phyloP scores from a whole-genome alignment of 2,329 filamentous ascomycete genomes.

The Aureobasidium uvarum region DNA sequence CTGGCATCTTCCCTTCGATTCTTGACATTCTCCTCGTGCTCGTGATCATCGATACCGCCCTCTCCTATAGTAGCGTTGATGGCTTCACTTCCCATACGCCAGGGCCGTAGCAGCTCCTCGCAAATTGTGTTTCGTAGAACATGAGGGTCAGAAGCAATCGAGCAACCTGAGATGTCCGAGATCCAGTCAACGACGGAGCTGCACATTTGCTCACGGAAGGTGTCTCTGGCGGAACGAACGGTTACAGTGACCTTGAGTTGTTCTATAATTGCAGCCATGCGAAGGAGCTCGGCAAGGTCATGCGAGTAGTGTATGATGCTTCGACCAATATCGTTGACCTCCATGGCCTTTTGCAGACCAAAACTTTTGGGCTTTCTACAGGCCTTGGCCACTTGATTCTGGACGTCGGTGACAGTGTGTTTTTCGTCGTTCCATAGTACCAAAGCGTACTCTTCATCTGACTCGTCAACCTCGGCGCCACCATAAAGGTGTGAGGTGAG shows the following conservation, averaged over 20 bases:
- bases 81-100: constrained; percentile 81
- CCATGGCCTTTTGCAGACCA: constrained; percentile 73
- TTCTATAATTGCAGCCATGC: constrained; percentile 82
- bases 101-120: constrained; percentile 84
- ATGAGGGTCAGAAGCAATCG: constrained; percentile 73
- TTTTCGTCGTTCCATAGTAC: constrained; percentile 99
- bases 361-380: constrained; percentile 70
- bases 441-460: constrained; percentile 73
- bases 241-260: constrained; percentile 96
- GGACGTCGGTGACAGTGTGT: constrained; percentile 88
- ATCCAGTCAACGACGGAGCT: constrained; percentile 98
- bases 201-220: constrained; percentile 97
- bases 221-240: constrained; percentile 88
- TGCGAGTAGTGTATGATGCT: constrained; percentile 76
- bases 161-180: constrained; percentile 85
- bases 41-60: constrained; percentile 79
- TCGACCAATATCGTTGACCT: constrained; percentile 84
- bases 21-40: constrained; percentile 55
- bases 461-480: constrained; percentile 56
- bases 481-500: constrained; percentile 71
- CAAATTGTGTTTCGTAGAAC: constrained; percentile 81
- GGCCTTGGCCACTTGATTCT: constrained; percentile 84
- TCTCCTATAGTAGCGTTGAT: constrained; percentile 74
- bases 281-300: constrained; percentile 69
- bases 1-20: constrained; percentile 43